phyloP scores from a whole-genome alignment of 2,329 filamentous ascomycete genomes.

The Trichoderma arundinaceum region DNA sequence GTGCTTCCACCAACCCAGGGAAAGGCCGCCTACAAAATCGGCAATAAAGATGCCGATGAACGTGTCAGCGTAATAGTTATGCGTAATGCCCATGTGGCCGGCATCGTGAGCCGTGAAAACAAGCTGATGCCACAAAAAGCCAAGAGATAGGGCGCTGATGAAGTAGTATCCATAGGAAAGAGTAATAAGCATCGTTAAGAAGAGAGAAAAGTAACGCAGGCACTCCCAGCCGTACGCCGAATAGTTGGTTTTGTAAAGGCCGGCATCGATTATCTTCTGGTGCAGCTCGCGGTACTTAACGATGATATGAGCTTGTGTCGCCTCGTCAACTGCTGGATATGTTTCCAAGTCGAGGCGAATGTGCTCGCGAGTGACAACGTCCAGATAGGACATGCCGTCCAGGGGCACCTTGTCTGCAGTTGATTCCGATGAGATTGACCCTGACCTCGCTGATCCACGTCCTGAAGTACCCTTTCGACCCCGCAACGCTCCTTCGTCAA shows the following conservation, averaged over 20 bases:
- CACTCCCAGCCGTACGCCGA: constrained; percentile 63
- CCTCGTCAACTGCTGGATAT: constrained; percentile 74
- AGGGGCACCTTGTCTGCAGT: constrained; percentile 52
- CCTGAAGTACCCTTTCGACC: constrained; percentile 38
- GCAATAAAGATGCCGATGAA: constrained; percentile 67
- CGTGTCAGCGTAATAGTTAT: constrained; percentile 62
- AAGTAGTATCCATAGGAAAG: constrained; percentile 61
- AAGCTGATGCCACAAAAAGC: constrained; percentile 61
- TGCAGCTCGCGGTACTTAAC: constrained; percentile 62
- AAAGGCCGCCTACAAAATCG: constrained; percentile 69
- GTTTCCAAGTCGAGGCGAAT: constrained; percentile 70
- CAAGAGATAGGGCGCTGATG: constrained; percentile 63
- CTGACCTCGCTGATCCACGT: constrained; percentile 42
- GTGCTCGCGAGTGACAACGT: constrained; percentile 74
- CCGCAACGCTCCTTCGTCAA: constrained; percentile 38
- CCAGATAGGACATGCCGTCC: constrained; percentile 68
- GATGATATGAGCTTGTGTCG: constrained; percentile 50
- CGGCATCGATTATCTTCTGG: constrained; percentile 58
- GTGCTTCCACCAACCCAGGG: constrained; percentile 73
- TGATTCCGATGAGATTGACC: constrained; percentile 66
- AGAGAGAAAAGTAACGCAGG: constrained; percentile 59
- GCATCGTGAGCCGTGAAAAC: constrained; percentile 73
- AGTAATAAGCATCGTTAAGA: constrained; percentile 53
- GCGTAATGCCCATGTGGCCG: constrained; percentile 66
- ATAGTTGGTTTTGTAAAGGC: constrained; percentile 65